Base-by-base conservation (phyloP, 768 basidiomycete species). In the Leucocoprinus sp. region DNA sequence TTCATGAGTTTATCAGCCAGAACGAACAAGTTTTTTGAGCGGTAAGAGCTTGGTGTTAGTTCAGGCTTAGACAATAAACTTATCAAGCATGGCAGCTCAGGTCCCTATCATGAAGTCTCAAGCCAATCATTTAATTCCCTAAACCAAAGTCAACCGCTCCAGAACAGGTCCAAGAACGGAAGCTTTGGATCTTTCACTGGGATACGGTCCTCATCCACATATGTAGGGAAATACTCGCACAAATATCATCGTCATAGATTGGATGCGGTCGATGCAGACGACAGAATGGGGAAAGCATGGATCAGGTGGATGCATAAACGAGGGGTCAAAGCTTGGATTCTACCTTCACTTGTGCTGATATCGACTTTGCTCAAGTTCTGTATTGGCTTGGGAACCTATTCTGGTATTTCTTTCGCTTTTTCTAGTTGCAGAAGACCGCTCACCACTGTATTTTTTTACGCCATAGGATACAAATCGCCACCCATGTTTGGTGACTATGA, bases 401-500 rank as follows among this genome's bases (percentile, higher is more conserved):
- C 89, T 24, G 91, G 91, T 88, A 50, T 46, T 82, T 52, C 14
- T 39, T 24, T 38, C 36, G 31, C n/a, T 29, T 38, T 42, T 23
- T 29, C 4, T n/a, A n/a, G n/a, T n/a, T n/a, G n/a, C n/a, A n/a
- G n/a, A n/a, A n/a, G n/a, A n/a, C n/a, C n/a, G n/a, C n/a, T n/a
- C n/a, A n/a, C n/a, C n/a, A n/a, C n/a, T n/a, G 8, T 44, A 11
- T 27, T 37, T 15, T 33, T 18, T 15, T 50, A 89, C 90, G 91
- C 5, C 60, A 75, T 52, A 69, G 60, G 23, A 76, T n/a, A n/a
- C n/a, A n/a, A n/a, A n/a, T n/a, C 78, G 2, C 85, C 91, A 0
- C 90, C 89, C 0, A 82, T 92, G 80, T 89, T 74, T 52, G 92
- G 92, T 2, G 92, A 95, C 63, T 95, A 88, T 54, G 92, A 95